phyloP scores from a whole-genome alignment of 169 alveolate genomes.

The Plasmodium coatneyi region DNA sequence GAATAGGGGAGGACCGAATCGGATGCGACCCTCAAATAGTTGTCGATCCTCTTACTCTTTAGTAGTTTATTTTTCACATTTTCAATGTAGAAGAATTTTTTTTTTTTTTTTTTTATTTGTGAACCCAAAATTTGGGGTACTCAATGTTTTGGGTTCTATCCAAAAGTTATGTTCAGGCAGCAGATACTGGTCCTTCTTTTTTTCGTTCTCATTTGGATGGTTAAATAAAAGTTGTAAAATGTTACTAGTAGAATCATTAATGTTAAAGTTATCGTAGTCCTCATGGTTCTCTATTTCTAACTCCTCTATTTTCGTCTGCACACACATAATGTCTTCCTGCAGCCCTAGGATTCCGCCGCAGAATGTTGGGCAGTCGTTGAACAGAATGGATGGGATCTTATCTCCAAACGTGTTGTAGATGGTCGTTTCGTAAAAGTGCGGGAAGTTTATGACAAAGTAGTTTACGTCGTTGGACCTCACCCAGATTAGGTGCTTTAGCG shows the following conservation, averaged over 20 bases:
- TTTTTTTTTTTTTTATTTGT: constrained; percentile 44
- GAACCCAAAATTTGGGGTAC: constrained; percentile 68
- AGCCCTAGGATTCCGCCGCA: constrained; percentile 68
- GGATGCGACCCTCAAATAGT: constrained; percentile 56
- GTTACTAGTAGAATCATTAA: constrained; percentile 66
- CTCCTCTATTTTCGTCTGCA: constrained; percentile 65
- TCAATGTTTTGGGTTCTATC: constrained; percentile 68
- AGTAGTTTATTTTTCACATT: constrained; percentile 54
- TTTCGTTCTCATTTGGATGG: constrained; percentile 51
- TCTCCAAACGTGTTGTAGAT: constrained; percentile 65
- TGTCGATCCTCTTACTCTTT: constrained; percentile 34
- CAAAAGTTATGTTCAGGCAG: constrained; percentile 72
- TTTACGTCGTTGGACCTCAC: constrained; percentile 53
- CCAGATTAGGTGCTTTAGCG: constrained; percentile 61
- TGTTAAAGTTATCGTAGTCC: constrained; percentile 22
- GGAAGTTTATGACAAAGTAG: constrained; percentile 54
- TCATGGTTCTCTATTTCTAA: constrained; percentile 57
- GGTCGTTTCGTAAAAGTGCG: constrained; percentile 65
- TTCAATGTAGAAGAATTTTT: constrained; percentile 36
- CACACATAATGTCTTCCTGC: constrained; percentile 72
- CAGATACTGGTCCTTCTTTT: constrained; percentile 44
- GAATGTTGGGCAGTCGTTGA: constrained; percentile 63
- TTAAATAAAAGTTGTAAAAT: constrained; percentile 53
- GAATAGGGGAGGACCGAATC: constrained; percentile 67
- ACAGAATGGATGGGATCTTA: constrained; percentile 42